Conservation (phyloP, 2,329 filamentous ascomycete species). For the Pseudocercospora pini-densiflorae region DNA sequence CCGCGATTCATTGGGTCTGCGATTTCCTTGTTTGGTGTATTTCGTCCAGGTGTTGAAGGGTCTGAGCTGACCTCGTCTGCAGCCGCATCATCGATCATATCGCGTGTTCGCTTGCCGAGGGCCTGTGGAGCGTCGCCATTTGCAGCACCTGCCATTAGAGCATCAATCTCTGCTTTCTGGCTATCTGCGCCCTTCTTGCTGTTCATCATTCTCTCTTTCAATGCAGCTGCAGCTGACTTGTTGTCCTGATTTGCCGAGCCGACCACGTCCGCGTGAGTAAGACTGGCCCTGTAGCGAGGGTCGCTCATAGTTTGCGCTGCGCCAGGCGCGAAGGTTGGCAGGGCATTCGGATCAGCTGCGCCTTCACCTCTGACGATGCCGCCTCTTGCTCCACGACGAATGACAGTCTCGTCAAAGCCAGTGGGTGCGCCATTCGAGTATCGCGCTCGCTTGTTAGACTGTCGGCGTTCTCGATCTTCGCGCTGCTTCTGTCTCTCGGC, state of each 20-base stretch:
- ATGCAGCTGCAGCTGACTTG: conserved; percentile 87
- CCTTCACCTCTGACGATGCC: conserved; percentile 39
- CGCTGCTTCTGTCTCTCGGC: conserved; percentile 80
- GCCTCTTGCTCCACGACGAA: conserved; percentile 39
- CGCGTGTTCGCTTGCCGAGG: conserved; percentile 77
- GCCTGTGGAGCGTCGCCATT: conserved; percentile 53
- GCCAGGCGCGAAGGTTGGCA: conserved; percentile 64
- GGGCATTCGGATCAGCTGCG: conserved; percentile 44
- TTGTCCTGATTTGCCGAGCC: conserved; percentile 73
- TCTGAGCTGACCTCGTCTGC: conserved; percentile 36
- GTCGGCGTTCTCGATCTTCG: conserved; percentile 67
- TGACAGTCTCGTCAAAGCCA: conserved; percentile 39
- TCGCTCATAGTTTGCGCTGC: conserved; percentile 57
- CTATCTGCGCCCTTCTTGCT: conserved; percentile 39
- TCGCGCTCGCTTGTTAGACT: conserved; percentile 43
- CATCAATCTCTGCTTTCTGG: conserved; percentile 37
- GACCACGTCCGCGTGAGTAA: conserved; percentile 71
- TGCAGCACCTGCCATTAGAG: conserved; percentile 37
- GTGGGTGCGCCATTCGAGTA: conserved; percentile 36
- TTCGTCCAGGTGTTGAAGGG: conserved; percentile 60
- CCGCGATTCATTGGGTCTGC: conserved; percentile 35
- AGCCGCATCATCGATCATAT: conserved; percentile 65
- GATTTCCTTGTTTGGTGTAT: conserved; percentile 53
- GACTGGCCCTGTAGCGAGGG: conserved; percentile 56
- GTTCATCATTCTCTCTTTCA: conserved; percentile 78